Conservation (phyloP, 768 basidiomycete species). For the Harrya chromipes region DNA sequence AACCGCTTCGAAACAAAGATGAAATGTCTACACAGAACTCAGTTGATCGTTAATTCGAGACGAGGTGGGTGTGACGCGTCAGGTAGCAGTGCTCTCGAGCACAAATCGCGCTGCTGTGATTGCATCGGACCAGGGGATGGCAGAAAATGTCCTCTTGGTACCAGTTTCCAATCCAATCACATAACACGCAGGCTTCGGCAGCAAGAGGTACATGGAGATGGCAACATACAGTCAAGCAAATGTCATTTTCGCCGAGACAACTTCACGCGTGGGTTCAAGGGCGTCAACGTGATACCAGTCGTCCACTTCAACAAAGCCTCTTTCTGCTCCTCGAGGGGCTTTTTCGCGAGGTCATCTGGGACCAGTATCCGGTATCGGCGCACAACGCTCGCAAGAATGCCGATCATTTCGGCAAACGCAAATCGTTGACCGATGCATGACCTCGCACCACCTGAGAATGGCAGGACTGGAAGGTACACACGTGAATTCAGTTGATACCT, state of each 20-base stretch:
- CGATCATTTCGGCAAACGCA: slow-evolving; percentile 40
- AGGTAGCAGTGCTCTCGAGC: no score
- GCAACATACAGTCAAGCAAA: neutral
- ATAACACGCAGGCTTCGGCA: no score
- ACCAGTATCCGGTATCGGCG: slow-evolving; percentile 40
- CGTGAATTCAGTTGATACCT: neutral
- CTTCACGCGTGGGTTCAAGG: slow-evolving; percentile 27
- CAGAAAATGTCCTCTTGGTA: no score
- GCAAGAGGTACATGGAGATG: no score
- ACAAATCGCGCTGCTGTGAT: no score
- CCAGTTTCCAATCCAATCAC: no score
- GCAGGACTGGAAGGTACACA: slow-evolving; percentile 31
- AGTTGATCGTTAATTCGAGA: no score
- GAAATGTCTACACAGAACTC: no score
- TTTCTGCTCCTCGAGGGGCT: slow-evolving; percentile 34
- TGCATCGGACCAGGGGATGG: no score
- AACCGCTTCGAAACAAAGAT: no score
- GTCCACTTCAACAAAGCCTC: slow-evolving; percentile 39
- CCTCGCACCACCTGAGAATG: slow-evolving; percentile 45
- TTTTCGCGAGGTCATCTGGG: slow-evolving; percentile 33
- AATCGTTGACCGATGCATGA: slow-evolving; percentile 51
- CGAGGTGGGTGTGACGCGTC: no score
- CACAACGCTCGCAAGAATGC: slow-evolving; percentile 43
- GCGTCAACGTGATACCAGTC: slow-evolving; percentile 35
- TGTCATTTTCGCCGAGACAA: slow-evolving; percentile 16